These are phyloP conservation scores for Brassica juncea DNA, from an alignment of 345 rosid species.

Conservation along the genomic window DNA sequence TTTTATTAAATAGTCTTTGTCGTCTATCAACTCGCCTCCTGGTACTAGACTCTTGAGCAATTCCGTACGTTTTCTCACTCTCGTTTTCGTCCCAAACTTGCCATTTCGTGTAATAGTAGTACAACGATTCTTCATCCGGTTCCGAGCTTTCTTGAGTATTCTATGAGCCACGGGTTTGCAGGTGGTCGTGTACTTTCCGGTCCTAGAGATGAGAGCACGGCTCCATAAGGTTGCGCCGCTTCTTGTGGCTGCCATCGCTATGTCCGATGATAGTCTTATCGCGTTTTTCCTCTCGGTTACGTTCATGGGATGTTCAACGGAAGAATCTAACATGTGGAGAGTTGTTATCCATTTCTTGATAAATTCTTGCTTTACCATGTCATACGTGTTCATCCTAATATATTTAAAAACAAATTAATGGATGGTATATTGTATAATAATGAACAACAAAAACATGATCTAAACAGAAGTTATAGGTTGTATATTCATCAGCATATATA, in stretches of 20 bases:
- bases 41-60: constrained; percentile 70
- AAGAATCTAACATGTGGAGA: constrained; percentile 46
- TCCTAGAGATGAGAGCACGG: constrained; percentile 57
- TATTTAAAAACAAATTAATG: not conserved
- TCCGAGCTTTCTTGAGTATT: constrained; percentile 34
- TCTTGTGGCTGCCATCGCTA: constrained; percentile 75
- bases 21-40: constrained; percentile 65
- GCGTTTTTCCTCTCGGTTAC: constrained; percentile 65
- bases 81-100: constrained; percentile 40
- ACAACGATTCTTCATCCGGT: constrained; percentile 30
- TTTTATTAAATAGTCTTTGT: constrained; percentile 56
- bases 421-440: not conserved
- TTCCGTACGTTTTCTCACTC: constrained; percentile 59
- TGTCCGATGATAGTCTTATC: constrained; percentile 76
- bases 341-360: constrained; percentile 74
- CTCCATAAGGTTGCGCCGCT: constrained; percentile 69
- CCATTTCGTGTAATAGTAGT: not conserved
- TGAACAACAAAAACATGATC: not conserved
- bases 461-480: not conserved
- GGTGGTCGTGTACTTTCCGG: constrained; percentile 10
- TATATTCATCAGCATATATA: not conserved
- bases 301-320: constrained; percentile 45
- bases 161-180: constrained; percentile 28
- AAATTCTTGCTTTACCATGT: constrained; percentile 59
- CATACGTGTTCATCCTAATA: constrained; percentile 22